Percentiles rank a stretch among this genome's conserved stretches.
phyloP scores from a whole-genome alignment of 1,139 yeast species.

The Yamadazyma buinensis region DNA sequence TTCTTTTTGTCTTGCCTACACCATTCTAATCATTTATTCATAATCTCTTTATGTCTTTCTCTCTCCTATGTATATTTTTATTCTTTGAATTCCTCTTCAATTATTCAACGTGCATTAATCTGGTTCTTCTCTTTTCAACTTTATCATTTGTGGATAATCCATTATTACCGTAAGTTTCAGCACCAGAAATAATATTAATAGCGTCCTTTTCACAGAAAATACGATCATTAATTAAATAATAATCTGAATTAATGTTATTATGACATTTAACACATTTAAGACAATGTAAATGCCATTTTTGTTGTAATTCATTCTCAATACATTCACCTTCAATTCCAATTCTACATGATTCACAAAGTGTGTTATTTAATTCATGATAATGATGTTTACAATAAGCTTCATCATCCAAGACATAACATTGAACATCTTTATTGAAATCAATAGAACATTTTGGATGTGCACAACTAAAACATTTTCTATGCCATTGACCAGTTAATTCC shows the following conservation, averaged over 20 bases:
- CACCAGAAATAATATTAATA: conserved; percentile 21
- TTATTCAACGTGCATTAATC: conserved; percentile 33
- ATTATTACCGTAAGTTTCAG: conserved; percentile 19
- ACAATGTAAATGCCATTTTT: conserved; percentile 66
- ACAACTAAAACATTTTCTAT: conserved; percentile 79
- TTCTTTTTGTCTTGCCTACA: neutral
- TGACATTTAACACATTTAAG: conserved; percentile 55
- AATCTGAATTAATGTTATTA: conserved; percentile 47
- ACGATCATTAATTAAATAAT: conserved; percentile 48
- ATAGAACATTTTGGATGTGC: conserved; percentile 47
- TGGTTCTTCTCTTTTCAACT: conserved; percentile 44
- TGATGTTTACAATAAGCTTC: conserved; percentile 78
- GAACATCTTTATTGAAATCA: conserved; percentile 55
- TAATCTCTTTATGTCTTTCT: neutral
- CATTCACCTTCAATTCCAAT: conserved; percentile 89
- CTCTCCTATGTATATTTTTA: neutral
- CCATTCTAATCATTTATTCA: neutral
- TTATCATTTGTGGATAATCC: conserved; percentile 30
- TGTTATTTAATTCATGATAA: conserved; percentile 73
- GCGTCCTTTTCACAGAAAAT: conserved; percentile 52
- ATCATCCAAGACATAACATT: conserved; percentile 78
- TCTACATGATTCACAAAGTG: conserved; percentile 69
- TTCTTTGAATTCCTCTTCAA: too few species aligned
- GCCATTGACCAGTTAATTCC: conserved; percentile 93
- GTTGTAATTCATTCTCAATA: conserved; percentile 66